Evolutionary conservation across 306 rosid species (phyloP).

Genomic region (Quillaja saponaria): DNA sequence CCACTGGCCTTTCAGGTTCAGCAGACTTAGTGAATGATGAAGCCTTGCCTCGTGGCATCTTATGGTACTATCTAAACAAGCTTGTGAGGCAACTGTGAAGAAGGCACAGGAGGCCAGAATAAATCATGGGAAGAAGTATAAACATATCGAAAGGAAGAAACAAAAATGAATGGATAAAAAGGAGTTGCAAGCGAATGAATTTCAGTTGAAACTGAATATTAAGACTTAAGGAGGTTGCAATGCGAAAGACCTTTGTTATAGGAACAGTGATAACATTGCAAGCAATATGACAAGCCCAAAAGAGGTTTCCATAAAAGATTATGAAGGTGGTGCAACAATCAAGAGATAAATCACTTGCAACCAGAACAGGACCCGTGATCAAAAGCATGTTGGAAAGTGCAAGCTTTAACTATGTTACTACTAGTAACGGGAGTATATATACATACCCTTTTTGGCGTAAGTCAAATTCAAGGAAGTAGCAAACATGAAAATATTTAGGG

Average conservation of each 20-base stretch:
- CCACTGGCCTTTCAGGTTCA: slow-evolving; percentile 69
- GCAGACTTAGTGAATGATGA: slow-evolving; percentile 57
- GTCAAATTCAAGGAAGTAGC: not conserved
- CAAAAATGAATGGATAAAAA: slow-evolving; percentile 70
- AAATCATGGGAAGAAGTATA: slow-evolving; percentile 91
- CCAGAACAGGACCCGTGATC: slow-evolving; percentile 39
- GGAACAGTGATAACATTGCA: slow-evolving; percentile 53
- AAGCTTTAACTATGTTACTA: slow-evolving; percentile 34
- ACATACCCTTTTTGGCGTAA: not conserved
- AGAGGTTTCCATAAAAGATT: slow-evolving; percentile 42
- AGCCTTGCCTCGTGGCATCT: slow-evolving; percentile 83
- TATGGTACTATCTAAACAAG: slow-evolving; percentile 67
- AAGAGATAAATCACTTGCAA: slow-evolving; percentile 50
- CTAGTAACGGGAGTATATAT: not conserved
- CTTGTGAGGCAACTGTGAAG: slow-evolving; percentile 94
- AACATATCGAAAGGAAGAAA: slow-evolving; percentile 81
- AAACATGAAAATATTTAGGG: slow-evolving; percentile 22
- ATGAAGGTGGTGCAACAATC: slow-evolving; percentile 47
- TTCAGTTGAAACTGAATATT: slow-evolving; percentile 53
- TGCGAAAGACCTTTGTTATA: slow-evolving; percentile 44
- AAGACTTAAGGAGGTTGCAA: slow-evolving; percentile 52
- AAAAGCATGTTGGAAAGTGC: slow-evolving; percentile 45
- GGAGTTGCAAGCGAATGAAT: slow-evolving; percentile 60
- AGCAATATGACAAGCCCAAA: slow-evolving; percentile 47
- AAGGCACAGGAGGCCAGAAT: slow-evolving; percentile 98